Conservation (phyloP, 129 eudicot species). For the Oenanthe sinensis region DNA sequence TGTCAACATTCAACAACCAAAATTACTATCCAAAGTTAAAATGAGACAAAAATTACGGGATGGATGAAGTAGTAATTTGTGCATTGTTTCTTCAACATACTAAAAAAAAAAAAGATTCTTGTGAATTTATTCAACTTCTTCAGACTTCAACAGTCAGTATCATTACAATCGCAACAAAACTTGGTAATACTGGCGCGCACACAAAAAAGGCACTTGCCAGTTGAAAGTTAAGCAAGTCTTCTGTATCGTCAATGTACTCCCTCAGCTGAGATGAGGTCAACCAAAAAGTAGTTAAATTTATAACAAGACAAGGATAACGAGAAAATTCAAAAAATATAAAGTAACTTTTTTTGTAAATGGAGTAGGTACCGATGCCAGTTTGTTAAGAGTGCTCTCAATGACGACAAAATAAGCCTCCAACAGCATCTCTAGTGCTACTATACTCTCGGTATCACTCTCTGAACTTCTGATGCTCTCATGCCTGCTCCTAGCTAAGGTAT, state of each 20-base stretch:
- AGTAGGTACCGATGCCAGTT: conserved; percentile 65
- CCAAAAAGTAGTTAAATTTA: conserved; percentile 11
- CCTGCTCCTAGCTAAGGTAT: conserved; percentile 73
- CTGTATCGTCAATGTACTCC: conserved; percentile 96
- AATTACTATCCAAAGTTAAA: neutral
- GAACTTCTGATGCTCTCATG: conserved; percentile 77
- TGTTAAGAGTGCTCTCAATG: conserved; percentile 85
- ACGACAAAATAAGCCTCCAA: conserved; percentile 94
- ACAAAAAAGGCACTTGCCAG: conserved; percentile 46
- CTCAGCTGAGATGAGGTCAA: conserved; percentile 50
- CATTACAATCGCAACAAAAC: neutral
- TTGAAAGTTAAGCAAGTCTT: conserved; percentile 89
- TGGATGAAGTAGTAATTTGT: too few species aligned
- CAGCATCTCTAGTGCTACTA: conserved; percentile 84
- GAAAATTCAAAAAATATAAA: neutral
- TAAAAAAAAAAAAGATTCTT: neutral
- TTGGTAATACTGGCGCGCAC: neutral
- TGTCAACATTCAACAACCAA: conserved; percentile 19
- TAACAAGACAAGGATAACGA: neutral
- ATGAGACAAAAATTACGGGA: too few species aligned
- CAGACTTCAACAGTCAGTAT: neutral
- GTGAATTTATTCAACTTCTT: neutral
- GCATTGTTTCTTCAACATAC: neutral
- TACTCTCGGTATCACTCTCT: conserved; percentile 50
- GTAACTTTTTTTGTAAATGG: neutral